These are phyloP conservation scores for Ensete glaucum DNA, from an alignment of 176 grass and related monocot species.

Conservation along the genomic window DNA sequence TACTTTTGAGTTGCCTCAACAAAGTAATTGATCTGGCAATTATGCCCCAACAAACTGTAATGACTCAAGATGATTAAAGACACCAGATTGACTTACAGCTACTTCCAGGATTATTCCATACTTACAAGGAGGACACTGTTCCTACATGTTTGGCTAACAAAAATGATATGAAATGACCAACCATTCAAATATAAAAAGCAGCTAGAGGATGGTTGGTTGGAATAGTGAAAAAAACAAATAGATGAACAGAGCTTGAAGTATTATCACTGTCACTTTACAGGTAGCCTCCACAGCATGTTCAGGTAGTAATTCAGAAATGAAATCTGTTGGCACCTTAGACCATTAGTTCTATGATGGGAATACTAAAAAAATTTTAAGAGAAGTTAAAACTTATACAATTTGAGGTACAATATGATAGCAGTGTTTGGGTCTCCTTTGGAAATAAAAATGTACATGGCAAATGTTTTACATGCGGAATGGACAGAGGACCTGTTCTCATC, in stretches of 20 bases:
- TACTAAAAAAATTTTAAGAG: not conserved
- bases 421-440: constrained; percentile 29
- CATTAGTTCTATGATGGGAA: not conserved
- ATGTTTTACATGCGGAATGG: constrained; percentile 54
- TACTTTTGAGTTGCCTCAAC: constrained; percentile 28
- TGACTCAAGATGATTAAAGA: constrained; percentile 5
- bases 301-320: not conserved
- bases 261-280: not conserved
- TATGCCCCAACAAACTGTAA: not conserved
- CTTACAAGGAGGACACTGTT: not conserved
- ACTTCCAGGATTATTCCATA: not conserved
- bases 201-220: not conserved
- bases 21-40: not conserved
- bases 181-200: not conserved
- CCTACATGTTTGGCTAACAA: not conserved
- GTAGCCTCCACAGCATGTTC: not conserved
- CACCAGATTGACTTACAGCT: not conserved
- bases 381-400: not conserved
- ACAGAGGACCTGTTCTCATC: constrained; percentile 97
- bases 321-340: not conserved
- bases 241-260: not conserved
- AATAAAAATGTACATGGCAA: constrained; percentile 59
- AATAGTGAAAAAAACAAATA: not conserved
- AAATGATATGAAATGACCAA: not conserved
- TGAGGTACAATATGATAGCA: constrained; percentile 21